A percentile compares a stretch with the other conserved stretches of the same genome.
These are phyloP conservation scores for Cytidiella melzeri DNA, from an alignment of 768 basidiomycete genomes.

Conservation along the genomic window DNA sequence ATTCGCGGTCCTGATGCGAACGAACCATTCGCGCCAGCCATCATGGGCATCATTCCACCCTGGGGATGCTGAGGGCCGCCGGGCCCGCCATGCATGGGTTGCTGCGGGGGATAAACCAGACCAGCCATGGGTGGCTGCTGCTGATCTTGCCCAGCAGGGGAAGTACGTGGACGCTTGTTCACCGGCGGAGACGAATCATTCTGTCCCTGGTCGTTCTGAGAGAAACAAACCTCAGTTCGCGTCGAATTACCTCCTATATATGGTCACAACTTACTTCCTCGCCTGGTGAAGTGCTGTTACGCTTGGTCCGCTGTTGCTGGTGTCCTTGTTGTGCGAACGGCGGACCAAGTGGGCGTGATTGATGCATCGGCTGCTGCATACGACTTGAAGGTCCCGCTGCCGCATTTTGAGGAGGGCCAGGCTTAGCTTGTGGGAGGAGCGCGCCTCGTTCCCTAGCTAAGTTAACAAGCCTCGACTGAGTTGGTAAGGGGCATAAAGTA, in stretches of 20 bases:
- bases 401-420: conserved; percentile 32
- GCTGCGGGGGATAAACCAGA: conserved; percentile 30
- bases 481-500: not conserved
- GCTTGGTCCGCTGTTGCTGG: conserved; percentile 21
- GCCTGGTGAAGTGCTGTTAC: conserved; percentile 31
- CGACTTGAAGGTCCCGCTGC: conserved; percentile 35
- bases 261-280: conserved; percentile 24
- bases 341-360: conserved; percentile 1
- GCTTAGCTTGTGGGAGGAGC: not conserved
- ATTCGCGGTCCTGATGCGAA: conserved; percentile 23
- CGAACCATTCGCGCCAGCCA: conserved; percentile 21
- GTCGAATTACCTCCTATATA: not conserved
- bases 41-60: conserved; percentile 35
- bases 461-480: conserved; percentile 33
- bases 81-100: conserved; percentile 20
- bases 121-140: conserved; percentile 30
- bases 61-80: conserved; percentile 33
- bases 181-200: conserved; percentile 29
- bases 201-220: conserved; percentile 23
- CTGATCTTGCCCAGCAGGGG: conserved; percentile 23
- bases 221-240: no score
- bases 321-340: conserved; percentile 20
- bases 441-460: conserved; percentile 21
- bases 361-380: conserved; percentile 28
- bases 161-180: conserved; percentile 27